A percentile compares a stretch with the other conserved stretches of the same genome.
Conservation (phyloP, 2,329 filamentous ascomycete genomes). For the Zymoseptoria passerinii region DNA sequence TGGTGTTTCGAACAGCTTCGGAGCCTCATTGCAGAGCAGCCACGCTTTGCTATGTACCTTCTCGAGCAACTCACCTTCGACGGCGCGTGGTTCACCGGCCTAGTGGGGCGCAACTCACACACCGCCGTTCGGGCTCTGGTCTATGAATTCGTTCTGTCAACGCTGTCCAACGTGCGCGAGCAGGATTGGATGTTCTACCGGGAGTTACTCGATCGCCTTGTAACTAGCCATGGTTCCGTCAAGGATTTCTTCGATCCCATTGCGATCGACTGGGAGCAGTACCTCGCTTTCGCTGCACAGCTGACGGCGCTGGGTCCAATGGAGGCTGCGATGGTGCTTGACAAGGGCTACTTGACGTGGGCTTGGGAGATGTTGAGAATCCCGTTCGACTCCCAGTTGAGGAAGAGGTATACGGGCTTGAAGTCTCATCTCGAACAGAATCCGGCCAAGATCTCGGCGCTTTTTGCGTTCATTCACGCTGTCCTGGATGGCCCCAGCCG, state of each 20-base stretch:
- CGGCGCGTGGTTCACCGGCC: constrained; percentile 6
- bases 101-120: constrained; percentile 7
- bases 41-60: constrained; percentile 1
- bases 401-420: constrained; percentile 6
- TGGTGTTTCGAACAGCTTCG: constrained; percentile 3
- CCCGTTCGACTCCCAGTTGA: constrained; percentile 1
- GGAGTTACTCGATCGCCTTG: constrained; percentile 5
- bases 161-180: constrained; percentile 7
- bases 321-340: constrained; percentile 13
- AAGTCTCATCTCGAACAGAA: constrained; percentile 3
- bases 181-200: constrained; percentile 7
- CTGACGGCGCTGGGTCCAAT: constrained; percentile 9
- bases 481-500: constrained; percentile 7
- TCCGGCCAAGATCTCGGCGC: constrained; percentile 5
- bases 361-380: constrained; percentile 14
- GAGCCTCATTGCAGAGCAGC: constrained; percentile 5
- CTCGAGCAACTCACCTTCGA: constrained; percentile 5
- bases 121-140: constrained; percentile 4
- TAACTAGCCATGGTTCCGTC: constrained; percentile 9
- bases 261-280: constrained; percentile 9
- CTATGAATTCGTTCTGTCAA: constrained; percentile 8
- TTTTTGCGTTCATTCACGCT: constrained; percentile 12
- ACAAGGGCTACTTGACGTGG: constrained; percentile 15
- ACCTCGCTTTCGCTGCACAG: constrained; percentile 9
- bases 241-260: neutral